Conservation (phyloP, 495 filamentous ascomycete genomes). For the Mytilinidion resinicola region DNA sequence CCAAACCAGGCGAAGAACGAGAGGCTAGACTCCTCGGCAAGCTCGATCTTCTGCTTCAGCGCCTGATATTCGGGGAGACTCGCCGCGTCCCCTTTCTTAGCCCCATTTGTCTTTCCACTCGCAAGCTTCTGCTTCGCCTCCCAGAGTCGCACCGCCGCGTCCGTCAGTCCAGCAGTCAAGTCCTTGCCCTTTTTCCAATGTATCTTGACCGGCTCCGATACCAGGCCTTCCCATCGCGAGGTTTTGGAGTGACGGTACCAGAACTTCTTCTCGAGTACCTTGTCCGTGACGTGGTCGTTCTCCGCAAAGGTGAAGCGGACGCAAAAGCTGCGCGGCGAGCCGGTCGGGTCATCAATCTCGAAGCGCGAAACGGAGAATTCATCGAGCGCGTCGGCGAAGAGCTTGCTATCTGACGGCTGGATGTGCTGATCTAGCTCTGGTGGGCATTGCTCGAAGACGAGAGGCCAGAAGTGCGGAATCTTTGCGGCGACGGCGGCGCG, state of each 20-base stretch:
- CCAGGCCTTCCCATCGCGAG: slow-evolving; percentile 59
- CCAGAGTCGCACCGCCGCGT: slow-evolving; percentile 59
- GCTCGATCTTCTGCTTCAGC: slow-evolving; percentile 50
- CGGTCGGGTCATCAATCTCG: slow-evolving; percentile 54
- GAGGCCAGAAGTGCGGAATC: slow-evolving; percentile 81
- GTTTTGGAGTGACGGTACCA: slow-evolving; percentile 63
- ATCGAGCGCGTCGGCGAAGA: slow-evolving; percentile 57
- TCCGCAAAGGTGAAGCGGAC: slow-evolving; percentile 56
- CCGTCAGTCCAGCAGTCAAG: slow-evolving; percentile 70
- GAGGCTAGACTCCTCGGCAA: slow-evolving; percentile 49
- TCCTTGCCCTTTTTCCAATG: slow-evolving; percentile 84
- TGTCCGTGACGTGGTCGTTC: slow-evolving; percentile 71
- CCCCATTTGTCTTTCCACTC: slow-evolving; percentile 13
- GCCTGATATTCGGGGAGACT: slow-evolving; percentile 47
- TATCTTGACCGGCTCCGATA: slow-evolving; percentile 79
- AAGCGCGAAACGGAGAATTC: slow-evolving; percentile 65
- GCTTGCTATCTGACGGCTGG: slow-evolving; percentile 63
- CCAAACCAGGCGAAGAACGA: slow-evolving; percentile 90
- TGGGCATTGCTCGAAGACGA: slow-evolving; percentile 79
- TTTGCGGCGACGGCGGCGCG: slow-evolving; percentile 59
- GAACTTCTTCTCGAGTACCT: slow-evolving; percentile 79
- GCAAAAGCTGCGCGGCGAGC: slow-evolving; percentile 59
- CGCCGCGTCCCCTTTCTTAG: slow-evolving; percentile 7
- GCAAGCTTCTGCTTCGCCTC: slow-evolving; percentile 55
- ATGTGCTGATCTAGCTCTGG: slow-evolving; percentile 79